phyloP scores from a whole-genome alignment of 2,329 filamentous ascomycete species.

The Ophiosphaerella korrae region DNA sequence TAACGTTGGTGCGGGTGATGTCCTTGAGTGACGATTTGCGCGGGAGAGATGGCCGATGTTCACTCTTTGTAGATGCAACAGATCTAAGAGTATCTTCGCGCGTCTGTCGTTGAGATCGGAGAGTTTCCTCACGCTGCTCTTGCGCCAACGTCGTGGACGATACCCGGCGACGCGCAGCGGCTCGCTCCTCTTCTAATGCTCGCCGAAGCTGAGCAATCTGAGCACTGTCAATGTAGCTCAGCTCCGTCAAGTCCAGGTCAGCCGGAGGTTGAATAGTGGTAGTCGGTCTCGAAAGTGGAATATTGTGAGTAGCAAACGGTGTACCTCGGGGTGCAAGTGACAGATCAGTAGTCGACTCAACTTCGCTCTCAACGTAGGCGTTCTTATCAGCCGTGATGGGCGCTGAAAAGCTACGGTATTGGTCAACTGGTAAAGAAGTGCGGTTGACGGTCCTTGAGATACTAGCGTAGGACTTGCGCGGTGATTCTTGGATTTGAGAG shows the following conservation, averaged over 20 bases:
- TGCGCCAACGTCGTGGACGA: slow-evolving; percentile 31
- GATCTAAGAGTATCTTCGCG: slow-evolving; percentile 49
- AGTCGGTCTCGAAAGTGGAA: slow-evolving; percentile 19
- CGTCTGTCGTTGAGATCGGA: slow-evolving; percentile 41
- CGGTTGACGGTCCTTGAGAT: slow-evolving; percentile 22
- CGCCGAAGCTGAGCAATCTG: slow-evolving; percentile 61
- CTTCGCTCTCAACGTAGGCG: slow-evolving; percentile 36
- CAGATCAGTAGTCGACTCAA: slow-evolving; percentile 48
- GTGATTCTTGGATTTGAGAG: slow-evolving; percentile 24
- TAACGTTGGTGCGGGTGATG: slow-evolving; percentile 43
- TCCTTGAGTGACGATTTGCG: slow-evolving; percentile 63
- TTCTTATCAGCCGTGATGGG: slow-evolving; percentile 29
- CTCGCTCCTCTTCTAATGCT: slow-evolving; percentile 60
- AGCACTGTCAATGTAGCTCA: slow-evolving; percentile 60
- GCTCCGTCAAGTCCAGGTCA: slow-evolving; percentile 53
- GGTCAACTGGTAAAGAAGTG: slow-evolving; percentile 18
- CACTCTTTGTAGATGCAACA: slow-evolving; percentile 46
- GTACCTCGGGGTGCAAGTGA: slow-evolving; percentile 43
- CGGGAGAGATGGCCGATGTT: slow-evolving; percentile 47
- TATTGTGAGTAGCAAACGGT: slow-evolving; percentile 33
- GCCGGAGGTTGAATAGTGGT: slow-evolving; percentile 33
- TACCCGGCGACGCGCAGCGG: slow-evolving; percentile 45
- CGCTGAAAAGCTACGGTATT: slow-evolving; percentile 38
- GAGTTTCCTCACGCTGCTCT: slow-evolving; percentile 47
- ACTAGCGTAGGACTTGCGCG: slow-evolving; percentile 32